phyloP scores from a whole-genome alignment of 164 flowering plant genomes.

The Tinospora cordifolia region DNA sequence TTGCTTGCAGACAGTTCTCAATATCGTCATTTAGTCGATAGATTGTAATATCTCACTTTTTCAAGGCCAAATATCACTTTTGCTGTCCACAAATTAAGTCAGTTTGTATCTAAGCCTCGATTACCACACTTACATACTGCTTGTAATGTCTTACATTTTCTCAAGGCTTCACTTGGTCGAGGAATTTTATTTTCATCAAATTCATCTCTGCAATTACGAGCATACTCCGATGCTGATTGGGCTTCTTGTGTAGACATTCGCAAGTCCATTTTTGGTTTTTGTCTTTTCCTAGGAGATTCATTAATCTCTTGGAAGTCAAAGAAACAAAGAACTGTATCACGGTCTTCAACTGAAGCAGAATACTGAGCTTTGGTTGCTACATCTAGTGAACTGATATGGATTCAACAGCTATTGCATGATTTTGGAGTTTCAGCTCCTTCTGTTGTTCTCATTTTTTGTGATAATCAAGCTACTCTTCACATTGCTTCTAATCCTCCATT shows the following conservation, averaged over 20 bases:
- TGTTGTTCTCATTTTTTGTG: too few relatives aligned
- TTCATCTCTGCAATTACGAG: not conserved
- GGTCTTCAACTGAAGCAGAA: slow-evolving; percentile 8
- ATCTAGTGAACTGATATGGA: not conserved
- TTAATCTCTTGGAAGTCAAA: slow-evolving; percentile 9
- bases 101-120: not conserved
- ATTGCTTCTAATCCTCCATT: too few relatives aligned
- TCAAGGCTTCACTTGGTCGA: not conserved
- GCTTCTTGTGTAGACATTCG: not conserved
- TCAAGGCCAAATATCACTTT: slow-evolving; percentile 1
- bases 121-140: not conserved
- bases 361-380: slow-evolving; percentile 7
- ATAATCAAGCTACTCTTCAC: not conserved
- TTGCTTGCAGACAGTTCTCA: not conserved
- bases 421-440: too few relatives aligned
- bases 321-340: slow-evolving; percentile 2
- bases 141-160: not conserved
- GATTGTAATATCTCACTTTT: not conserved
- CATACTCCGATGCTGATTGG: not conserved
- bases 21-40: not conserved
- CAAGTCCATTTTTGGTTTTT: slow-evolving; percentile 5
- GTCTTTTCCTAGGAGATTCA: slow-evolving; percentile 3
- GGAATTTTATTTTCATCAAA: not conserved
- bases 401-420: not conserved
- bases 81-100: not conserved